These are phyloP conservation scores for Saccharomycodes ludwigii DNA, from an alignment of 805 yeast genomes.

Conservation along the genomic window DNA sequence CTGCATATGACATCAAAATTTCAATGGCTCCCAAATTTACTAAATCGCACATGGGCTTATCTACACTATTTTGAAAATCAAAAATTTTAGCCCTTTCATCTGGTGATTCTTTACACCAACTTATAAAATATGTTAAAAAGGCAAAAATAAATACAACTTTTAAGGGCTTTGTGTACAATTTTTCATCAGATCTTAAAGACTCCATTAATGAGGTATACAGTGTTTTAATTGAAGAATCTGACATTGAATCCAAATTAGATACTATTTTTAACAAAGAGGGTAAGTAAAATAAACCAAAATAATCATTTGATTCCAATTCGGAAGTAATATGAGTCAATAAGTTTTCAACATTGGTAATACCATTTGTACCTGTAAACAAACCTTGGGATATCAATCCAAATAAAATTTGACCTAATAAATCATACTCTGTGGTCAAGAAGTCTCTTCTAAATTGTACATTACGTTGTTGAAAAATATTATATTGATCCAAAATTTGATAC, in stretches of 20 bases:
- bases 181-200: slow-evolving; percentile 29
- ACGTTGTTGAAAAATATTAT: slow-evolving; percentile 33
- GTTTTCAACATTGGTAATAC: slow-evolving; percentile 18
- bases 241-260: slow-evolving; percentile 24
- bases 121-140: slow-evolving; percentile 45
- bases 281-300: slow-evolving; percentile 48
- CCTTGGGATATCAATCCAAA: slow-evolving; percentile 40
- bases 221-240: slow-evolving; percentile 26
- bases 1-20: slow-evolving; percentile 45
- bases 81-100: slow-evolving; percentile 29
- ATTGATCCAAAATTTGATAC: slow-evolving; percentile 41
- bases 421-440: slow-evolving; percentile 56
- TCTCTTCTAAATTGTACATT: slow-evolving; percentile 46
- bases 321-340: slow-evolving; percentile 33
- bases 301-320: slow-evolving; percentile 45
- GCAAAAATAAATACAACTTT: slow-evolving; percentile 36
- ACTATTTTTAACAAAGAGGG: slow-evolving; percentile 44
- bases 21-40: slow-evolving; percentile 62
- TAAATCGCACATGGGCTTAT: slow-evolving; percentile 44
- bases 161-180: slow-evolving; percentile 34
- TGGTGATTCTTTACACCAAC: slow-evolving; percentile 49
- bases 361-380: slow-evolving; percentile 20
- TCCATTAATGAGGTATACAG: slow-evolving; percentile 27
- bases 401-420: slow-evolving; percentile 53
- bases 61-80: slow-evolving; percentile 44